Evolutionary conservation across 1,284 basidiomycete genomes (phyloP).

Genomic region (Xerocomus minutiporus): DNA sequence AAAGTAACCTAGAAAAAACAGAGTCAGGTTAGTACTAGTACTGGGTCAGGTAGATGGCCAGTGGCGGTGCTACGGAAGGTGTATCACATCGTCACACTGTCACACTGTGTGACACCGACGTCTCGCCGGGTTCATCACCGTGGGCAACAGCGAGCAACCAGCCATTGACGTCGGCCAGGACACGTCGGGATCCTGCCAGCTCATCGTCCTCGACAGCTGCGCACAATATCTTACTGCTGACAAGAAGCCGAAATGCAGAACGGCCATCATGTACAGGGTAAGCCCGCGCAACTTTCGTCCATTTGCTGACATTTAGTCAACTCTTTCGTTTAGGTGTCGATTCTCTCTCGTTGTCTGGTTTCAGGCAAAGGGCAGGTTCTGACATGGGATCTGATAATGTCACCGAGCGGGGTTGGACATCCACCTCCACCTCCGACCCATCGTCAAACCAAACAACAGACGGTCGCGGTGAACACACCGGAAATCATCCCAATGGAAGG

Average conservation of each 20-base stretch:
- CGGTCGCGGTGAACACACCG: slow-evolving; percentile 20
- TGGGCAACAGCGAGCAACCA: slow-evolving; percentile 8
- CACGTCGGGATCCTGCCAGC: slow-evolving; percentile 1
- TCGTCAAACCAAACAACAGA: slow-evolving; percentile 37
- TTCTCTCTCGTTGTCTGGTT: slow-evolving; percentile 13
- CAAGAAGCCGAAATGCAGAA: slow-evolving; percentile 27
- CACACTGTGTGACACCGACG: slow-evolving; percentile 7
- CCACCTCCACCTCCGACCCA: slow-evolving; percentile 41
- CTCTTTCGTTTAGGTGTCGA: slow-evolving; percentile 18
- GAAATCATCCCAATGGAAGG: slow-evolving; percentile 26
- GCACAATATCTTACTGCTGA: background rate
- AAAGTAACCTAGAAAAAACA: background rate
- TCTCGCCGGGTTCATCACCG: slow-evolving; percentile 13
- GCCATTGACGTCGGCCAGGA: background rate
- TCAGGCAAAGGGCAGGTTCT: slow-evolving; percentile 32
- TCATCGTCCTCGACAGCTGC: slow-evolving; percentile 1
- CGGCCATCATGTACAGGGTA: slow-evolving; percentile 26
- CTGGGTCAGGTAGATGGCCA: background rate
- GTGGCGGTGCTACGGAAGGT: slow-evolving; percentile 18
- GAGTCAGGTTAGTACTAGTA: background rate
- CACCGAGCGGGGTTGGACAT: slow-evolving; percentile 44
- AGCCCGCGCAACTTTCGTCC: slow-evolving; percentile 1
- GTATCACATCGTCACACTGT: background rate
- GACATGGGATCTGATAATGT: slow-evolving; percentile 40
- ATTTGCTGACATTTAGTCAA: slow-evolving; percentile 5